phyloP scores from a whole-genome alignment of 768 basidiomycete species.

The Mycena sanguinolenta region DNA sequence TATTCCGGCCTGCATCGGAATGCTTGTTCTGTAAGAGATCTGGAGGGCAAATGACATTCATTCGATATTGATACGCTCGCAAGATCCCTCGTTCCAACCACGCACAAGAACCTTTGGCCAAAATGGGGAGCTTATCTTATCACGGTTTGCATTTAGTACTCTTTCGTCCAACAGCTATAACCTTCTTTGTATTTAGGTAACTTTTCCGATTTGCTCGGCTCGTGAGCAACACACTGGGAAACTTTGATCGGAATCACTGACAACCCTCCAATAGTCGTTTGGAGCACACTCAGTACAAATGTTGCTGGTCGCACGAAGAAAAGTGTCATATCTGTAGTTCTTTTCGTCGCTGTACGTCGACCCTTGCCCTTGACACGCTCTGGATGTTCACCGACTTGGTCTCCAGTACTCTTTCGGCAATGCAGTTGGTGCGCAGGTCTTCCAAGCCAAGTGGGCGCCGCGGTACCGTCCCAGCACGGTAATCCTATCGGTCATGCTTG shows the following conservation, averaged over 20 bases:
- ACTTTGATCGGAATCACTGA: not conserved
- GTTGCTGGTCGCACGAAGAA: constrained; percentile 14
- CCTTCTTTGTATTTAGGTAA: not conserved
- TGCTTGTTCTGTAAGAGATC: not conserved
- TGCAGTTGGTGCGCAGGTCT: constrained; percentile 11
- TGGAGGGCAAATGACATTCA: not conserved
- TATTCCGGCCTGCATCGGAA: constrained; percentile 1
- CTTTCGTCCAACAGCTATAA: not conserved
- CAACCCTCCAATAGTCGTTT: not conserved
- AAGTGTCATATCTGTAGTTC: constrained; percentile 1
- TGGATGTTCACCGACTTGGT: not conserved
- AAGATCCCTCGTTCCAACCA: constrained; percentile 14
- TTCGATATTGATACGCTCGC: not conserved
- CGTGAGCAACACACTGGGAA: not conserved
- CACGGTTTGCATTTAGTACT: not conserved
- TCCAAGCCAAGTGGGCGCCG: constrained; percentile 18
- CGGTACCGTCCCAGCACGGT: constrained; percentile 16
- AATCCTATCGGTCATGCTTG: constrained; percentile 9
- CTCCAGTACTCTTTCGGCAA: constrained; percentile 10
- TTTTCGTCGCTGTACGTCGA: constrained; percentile 1
- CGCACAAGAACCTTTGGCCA: constrained; percentile 8
- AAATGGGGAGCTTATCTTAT: constrained; percentile 17
- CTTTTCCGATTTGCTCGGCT: not conserved
- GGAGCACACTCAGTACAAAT: constrained; percentile 15
- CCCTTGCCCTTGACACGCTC: not conserved